phyloP scores from a whole-genome alignment of 768 basidiomycete genomes.

The Butyriboletus loyo region DNA sequence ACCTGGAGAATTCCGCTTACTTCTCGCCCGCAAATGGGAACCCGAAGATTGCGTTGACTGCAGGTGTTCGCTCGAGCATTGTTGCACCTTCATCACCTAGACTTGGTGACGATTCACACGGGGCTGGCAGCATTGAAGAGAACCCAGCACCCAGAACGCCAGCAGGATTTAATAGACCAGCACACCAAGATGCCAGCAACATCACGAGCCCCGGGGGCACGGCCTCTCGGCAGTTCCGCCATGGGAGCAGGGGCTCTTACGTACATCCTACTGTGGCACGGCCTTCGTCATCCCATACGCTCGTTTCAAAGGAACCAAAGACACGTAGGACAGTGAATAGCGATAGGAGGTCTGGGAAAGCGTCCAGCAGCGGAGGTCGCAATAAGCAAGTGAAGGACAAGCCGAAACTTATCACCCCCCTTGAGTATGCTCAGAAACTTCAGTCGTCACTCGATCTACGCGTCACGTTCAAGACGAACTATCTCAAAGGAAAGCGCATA shows the following conservation, averaged over 20 bases:
- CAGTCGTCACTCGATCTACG: slow-evolving; percentile 30
- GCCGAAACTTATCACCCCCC: slow-evolving; percentile 42
- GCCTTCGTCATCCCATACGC: neutral
- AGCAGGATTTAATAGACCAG: slow-evolving; percentile 7
- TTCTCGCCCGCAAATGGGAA: neutral
- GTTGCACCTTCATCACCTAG: neutral
- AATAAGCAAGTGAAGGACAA: slow-evolving; percentile 40
- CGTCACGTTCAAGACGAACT: slow-evolving; percentile 24
- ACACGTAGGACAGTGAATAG: slow-evolving; percentile 24
- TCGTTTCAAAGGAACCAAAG: neutral
- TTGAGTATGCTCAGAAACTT: slow-evolving; percentile 53
- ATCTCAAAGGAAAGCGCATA: slow-evolving; percentile 52
- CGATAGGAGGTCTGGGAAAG: slow-evolving; percentile 7
- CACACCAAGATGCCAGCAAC: slow-evolving; percentile 7
- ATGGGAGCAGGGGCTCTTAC: neutral
- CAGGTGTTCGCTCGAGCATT: neutral
- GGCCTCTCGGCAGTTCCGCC: neutral
- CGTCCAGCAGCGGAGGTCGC: slow-evolving; percentile 1
- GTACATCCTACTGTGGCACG: neutral
- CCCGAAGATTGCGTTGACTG: neutral
- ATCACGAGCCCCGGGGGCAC: slow-evolving; percentile 21
- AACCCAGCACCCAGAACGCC: neutral
- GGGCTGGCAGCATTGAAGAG: neutral
- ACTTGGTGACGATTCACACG: neutral
- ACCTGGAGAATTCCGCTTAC: neutral